phyloP scores from a whole-genome alignment of 192 early-diverging fungal species.

The Spizellomyces sp. region DNA sequence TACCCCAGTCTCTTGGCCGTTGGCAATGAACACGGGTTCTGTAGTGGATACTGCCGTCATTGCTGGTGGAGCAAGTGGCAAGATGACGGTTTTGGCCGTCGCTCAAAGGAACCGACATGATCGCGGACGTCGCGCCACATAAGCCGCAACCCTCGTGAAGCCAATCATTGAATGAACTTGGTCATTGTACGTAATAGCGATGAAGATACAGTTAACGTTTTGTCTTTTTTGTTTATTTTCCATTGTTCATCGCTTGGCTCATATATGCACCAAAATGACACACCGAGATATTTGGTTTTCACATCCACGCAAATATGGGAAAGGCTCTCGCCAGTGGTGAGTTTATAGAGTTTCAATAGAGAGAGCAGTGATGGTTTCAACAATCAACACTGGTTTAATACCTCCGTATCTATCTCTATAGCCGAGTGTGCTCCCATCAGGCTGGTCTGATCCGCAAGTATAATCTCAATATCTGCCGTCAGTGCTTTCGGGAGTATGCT shows the following conservation, averaged over 20 bases:
- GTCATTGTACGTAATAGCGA: no score
- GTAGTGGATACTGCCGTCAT: no score
- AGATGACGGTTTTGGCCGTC: no score
- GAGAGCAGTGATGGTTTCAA: not conserved
- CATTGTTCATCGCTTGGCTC: no score
- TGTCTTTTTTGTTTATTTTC: no score
- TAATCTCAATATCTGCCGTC: conserved; percentile 97
- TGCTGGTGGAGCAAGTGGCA: no score
- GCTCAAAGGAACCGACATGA: no score
- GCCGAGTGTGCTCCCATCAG: conserved; percentile 97
- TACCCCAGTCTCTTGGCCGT: conserved; percentile 25
- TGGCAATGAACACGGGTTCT: not conserved
- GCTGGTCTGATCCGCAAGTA: conserved; percentile 99
- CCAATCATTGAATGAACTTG: no score
- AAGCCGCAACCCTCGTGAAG: no score
- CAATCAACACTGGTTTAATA: not conserved
- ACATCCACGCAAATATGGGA: conserved; percentile 93
- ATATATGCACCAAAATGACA: conserved; percentile 69
- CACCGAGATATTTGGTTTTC: conserved; percentile 98
- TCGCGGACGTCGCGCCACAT: no score
- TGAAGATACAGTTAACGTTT: no score
- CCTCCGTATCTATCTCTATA: conserved; percentile 29
- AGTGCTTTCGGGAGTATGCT: conserved; percentile 99
- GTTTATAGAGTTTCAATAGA: conserved; percentile 1
- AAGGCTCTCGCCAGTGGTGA: conserved; percentile 97